phyloP scores from a whole-genome alignment of 1,139 yeast genomes.

The Yamadazyma conglobata region DNA sequence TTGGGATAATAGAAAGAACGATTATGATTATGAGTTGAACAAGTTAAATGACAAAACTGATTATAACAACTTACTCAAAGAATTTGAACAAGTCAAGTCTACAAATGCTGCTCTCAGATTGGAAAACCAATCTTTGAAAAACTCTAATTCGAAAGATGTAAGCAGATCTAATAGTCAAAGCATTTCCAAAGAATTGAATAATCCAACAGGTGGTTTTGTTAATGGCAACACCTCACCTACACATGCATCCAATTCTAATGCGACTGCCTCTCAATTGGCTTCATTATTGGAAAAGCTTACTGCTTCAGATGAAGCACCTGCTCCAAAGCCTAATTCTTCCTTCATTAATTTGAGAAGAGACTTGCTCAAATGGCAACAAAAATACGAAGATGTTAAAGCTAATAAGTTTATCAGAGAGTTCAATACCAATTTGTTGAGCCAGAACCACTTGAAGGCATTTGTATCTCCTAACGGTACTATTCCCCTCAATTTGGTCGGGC shows the following conservation, averaged over 20 bases:
- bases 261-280: slow-evolving; percentile 15
- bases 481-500: slow-evolving; percentile 41
- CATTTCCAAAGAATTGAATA: slow-evolving; percentile 12
- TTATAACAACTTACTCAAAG: slow-evolving; percentile 16
- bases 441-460: slow-evolving; percentile 26
- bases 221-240: background rate
- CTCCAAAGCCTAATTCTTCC: slow-evolving; percentile 9
- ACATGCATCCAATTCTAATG: background rate
- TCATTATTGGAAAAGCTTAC: slow-evolving; percentile 21
- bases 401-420: slow-evolving; percentile 23
- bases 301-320: slow-evolving; percentile 15
- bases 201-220: slow-evolving; percentile 1
- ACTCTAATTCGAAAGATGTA: slow-evolving; percentile 17
- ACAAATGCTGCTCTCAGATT: slow-evolving; percentile 35
- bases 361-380: slow-evolving; percentile 43
- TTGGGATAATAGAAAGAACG: slow-evolving; percentile 8
- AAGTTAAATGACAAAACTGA: slow-evolving; percentile 10
- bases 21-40: slow-evolving; percentile 8
- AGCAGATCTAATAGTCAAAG: slow-evolving; percentile 13
- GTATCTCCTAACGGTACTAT: slow-evolving; percentile 42
- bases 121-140: slow-evolving; percentile 40
- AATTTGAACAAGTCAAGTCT: slow-evolving; percentile 27
- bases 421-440: slow-evolving; percentile 21
- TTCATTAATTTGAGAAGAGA: slow-evolving; percentile 29
- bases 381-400: slow-evolving; percentile 41